phyloP scores from a whole-genome alignment of 352 stramenopile species.

The Thraustotheca clavata region DNA sequence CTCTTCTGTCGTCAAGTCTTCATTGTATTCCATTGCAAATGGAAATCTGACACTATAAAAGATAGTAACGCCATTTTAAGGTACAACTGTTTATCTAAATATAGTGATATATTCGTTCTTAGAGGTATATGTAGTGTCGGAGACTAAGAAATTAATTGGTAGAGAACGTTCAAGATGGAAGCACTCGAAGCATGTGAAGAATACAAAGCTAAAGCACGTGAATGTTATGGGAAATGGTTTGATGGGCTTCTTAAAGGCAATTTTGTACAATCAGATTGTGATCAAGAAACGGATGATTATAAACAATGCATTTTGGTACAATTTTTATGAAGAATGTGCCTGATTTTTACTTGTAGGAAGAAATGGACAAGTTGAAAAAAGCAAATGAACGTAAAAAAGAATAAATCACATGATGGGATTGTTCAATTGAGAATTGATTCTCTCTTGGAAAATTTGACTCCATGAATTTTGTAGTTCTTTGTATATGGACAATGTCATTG shows the following conservation, averaged over 20 bases:
- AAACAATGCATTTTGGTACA: constrained; percentile 56
- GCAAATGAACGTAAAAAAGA: constrained; percentile 1
- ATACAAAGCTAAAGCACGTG: constrained; percentile 69
- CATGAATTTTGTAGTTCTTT: no score
- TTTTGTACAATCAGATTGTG: constrained; percentile 51
- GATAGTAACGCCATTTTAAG: no score
- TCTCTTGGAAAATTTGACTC: background rate
- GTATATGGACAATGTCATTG: no score
- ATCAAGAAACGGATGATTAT: constrained; percentile 61
- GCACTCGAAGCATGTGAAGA: constrained; percentile 46
- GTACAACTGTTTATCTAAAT: no score
- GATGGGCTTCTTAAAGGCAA: constrained; percentile 57
- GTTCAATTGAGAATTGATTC: background rate
- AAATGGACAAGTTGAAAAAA: constrained; percentile 8
- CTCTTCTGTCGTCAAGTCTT: no score
- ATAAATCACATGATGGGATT: background rate
- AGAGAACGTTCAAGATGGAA: no score
- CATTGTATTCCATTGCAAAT: no score
- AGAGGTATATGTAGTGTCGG: no score
- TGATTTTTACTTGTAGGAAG: background rate
- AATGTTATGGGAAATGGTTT: constrained; percentile 79
- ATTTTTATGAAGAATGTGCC: background rate
- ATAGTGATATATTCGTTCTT: no score
- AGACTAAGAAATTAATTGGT: no score
- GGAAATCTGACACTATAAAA: no score